Conservation (phyloP, 768 basidiomycete genomes). For the Harrya chromipes region DNA sequence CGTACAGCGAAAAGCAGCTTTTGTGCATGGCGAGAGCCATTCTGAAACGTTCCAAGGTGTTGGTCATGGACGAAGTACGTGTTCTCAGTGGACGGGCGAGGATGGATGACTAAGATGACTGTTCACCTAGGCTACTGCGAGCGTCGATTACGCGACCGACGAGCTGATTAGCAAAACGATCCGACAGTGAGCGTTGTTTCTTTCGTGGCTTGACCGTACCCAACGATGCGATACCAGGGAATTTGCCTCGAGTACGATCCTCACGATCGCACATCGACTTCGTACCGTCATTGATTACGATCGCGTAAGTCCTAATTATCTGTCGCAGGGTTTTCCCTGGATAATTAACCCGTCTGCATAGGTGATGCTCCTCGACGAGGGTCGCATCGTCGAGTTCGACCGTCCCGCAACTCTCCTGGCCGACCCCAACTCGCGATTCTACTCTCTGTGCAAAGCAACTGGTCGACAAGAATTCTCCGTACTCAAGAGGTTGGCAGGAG, state of each 20-base stretch:
- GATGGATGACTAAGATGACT: constrained; percentile 3
- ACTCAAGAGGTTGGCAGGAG: constrained; percentile 63
- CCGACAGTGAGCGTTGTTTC: constrained; percentile 52
- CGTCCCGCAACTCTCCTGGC: constrained; percentile 55
- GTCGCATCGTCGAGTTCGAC: constrained; percentile 76
- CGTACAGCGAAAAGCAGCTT: constrained; percentile 70
- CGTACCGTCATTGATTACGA: constrained; percentile 84
- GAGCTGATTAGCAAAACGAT: constrained; percentile 83
- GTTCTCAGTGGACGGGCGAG: background rate
- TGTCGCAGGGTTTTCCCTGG: constrained; percentile 3
- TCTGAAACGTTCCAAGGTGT: constrained; percentile 68
- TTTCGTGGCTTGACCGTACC: background rate
- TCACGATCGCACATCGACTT: constrained; percentile 80
- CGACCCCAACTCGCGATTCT: constrained; percentile 57
- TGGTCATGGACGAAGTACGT: constrained; percentile 82
- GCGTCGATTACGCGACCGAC: constrained; percentile 85
- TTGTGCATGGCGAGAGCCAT: constrained; percentile 89
- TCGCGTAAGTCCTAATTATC: constrained; percentile 44
- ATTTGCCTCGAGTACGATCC: constrained; percentile 76
- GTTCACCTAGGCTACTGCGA: constrained; percentile 57
- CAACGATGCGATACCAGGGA: constrained; percentile 40
- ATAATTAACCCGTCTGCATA: constrained; percentile 23
- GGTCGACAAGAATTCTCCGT: constrained; percentile 68
- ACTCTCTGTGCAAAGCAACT: constrained; percentile 68
- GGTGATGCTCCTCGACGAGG: constrained; percentile 79